These are phyloP conservation scores for Suhomyces atakaporum DNA, from an alignment of 1,139 yeast species.

Conservation along the genomic window DNA sequence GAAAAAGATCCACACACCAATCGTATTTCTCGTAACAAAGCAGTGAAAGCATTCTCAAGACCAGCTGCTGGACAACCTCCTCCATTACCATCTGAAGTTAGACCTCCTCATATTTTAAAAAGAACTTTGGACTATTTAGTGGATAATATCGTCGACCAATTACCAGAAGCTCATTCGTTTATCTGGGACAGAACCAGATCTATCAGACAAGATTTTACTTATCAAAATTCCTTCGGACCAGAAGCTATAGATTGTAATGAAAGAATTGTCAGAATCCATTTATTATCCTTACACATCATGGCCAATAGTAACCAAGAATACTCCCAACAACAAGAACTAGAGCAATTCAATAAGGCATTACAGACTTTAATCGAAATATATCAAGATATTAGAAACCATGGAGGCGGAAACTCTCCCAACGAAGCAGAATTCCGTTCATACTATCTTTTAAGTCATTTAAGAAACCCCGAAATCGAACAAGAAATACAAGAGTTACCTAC, in stretches of 20 bases:
- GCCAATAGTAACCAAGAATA: constrained; percentile 75
- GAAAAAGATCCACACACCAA: constrained; percentile 71
- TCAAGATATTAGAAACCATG: constrained; percentile 71
- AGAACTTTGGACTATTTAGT: constrained; percentile 70
- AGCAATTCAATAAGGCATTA: constrained; percentile 88
- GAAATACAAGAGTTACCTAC: constrained; percentile 71
- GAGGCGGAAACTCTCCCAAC: constrained; percentile 72
- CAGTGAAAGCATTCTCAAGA: constrained; percentile 91
- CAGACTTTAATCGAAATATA: constrained; percentile 90
- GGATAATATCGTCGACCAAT: constrained; percentile 57
- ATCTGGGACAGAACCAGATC: constrained; percentile 99
- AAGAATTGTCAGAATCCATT: constrained; percentile 84
- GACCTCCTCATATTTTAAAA: constrained; percentile 81
- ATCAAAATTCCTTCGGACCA: constrained; percentile 90
- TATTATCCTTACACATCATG: constrained; percentile 83
- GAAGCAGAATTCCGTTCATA: constrained; percentile 96
- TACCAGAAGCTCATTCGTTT: constrained; percentile 88
- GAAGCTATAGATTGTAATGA: constrained; percentile 95
- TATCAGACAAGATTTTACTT: constrained; percentile 94
- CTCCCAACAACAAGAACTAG: constrained; percentile 93
- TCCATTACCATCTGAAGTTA: constrained; percentile 93
- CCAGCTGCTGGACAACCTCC: constrained; percentile 99
- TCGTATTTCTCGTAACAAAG: constrained; percentile 61
- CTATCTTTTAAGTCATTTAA: constrained; percentile 72
- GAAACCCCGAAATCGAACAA: constrained; percentile 84